Conservation (phyloP, 2,329 filamentous ascomycete species). For the Fusarium udum region DNA sequence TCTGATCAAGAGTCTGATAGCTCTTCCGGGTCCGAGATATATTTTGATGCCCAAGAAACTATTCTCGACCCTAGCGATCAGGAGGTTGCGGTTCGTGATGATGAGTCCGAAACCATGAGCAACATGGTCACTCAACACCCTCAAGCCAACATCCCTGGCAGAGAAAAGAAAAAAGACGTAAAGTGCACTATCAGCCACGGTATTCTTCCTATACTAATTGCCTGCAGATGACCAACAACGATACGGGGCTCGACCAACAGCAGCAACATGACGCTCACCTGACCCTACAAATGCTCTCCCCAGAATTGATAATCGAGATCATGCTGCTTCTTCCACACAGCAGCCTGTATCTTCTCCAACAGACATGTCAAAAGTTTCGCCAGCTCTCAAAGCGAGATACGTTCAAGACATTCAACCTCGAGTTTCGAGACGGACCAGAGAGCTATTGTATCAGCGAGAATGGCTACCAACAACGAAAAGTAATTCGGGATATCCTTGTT, state of each 20-base stretch:
- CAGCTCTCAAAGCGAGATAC: neutral
- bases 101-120: neutral
- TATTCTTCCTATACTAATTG: neutral
- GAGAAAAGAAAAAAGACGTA: neutral
- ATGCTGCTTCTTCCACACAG: conserved; percentile 2
- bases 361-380: neutral
- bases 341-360: neutral
- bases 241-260: neutral
- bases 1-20: neutral
- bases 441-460: neutral
- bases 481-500: neutral
- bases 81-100: neutral
- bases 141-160: neutral
- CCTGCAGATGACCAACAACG: neutral
- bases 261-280: neutral
- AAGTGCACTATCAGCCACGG: too few relatives aligned
- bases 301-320: conserved; percentile 11
- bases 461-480: neutral
- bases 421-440: neutral
- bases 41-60: neutral
- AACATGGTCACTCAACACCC: neutral
- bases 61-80: neutral
- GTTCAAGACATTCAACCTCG: neutral
- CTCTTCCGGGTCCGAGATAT: neutral
- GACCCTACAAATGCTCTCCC: neutral